Percentiles rank a stretch among this genome's conserved stretches.
These are phyloP conservation scores for Aspergillus sp. DNA, from an alignment of 2,329 filamentous ascomycete genomes.

Conservation along the genomic window DNA sequence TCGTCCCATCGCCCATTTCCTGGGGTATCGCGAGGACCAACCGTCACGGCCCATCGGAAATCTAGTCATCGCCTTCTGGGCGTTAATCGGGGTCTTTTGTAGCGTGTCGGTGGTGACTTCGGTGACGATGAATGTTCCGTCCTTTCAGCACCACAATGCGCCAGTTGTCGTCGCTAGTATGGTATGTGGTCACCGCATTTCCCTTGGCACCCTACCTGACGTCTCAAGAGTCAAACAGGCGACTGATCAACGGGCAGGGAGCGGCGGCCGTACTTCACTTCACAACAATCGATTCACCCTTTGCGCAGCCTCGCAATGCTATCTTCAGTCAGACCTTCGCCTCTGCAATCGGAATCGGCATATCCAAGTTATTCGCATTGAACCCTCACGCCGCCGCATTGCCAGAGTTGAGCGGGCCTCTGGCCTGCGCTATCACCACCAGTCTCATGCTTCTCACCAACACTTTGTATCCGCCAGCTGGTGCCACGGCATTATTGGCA, in stretches of 20 bases:
- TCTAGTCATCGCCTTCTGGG: constrained; percentile 53
- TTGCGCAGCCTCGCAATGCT: constrained; percentile 64
- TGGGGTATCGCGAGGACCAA: constrained; percentile 50
- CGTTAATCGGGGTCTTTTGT: constrained; percentile 56
- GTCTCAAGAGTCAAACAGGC: neutral
- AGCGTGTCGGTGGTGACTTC: constrained; percentile 53
- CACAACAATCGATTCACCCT: constrained; percentile 61
- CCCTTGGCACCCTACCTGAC: neutral
- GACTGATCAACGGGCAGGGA: constrained; percentile 42
- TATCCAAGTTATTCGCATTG: constrained; percentile 58
- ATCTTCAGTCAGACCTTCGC: constrained; percentile 60
- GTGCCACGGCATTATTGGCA: constrained; percentile 63
- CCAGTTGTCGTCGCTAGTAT: constrained; percentile 63
- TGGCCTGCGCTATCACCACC: constrained; percentile 57
- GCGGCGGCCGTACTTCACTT: constrained; percentile 70
- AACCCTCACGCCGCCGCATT: constrained; percentile 42
- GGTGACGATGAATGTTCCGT: constrained; percentile 47
- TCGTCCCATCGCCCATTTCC: constrained; percentile 55
- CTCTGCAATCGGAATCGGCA: constrained; percentile 51
- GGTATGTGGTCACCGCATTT: constrained; percentile 40
- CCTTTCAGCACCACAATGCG: constrained; percentile 45
- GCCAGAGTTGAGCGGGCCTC: constrained; percentile 56
- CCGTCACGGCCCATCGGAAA: constrained; percentile 44
- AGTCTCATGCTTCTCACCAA: constrained; percentile 61
- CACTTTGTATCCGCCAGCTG: constrained; percentile 65